phyloP scores from a whole-genome alignment of 805 yeast genomes.

The Candida piceae region DNA sequence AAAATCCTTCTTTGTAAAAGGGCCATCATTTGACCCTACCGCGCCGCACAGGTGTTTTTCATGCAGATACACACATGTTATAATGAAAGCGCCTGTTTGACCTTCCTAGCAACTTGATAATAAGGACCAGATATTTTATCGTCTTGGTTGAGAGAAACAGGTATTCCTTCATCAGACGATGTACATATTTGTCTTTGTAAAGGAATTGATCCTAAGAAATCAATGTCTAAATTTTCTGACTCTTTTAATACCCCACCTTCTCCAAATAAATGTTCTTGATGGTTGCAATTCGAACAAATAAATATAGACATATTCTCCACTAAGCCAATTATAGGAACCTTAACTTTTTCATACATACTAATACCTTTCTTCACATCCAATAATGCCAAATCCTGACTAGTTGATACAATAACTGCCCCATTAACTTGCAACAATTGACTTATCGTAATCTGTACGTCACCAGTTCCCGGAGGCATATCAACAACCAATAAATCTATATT shows the following conservation, averaged over 20 bases:
- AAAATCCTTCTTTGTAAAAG: too few species aligned
- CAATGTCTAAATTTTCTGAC: slow-evolving; percentile 42
- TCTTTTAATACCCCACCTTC: slow-evolving; percentile 50
- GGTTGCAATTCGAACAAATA: slow-evolving; percentile 70
- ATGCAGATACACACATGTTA: too few species aligned
- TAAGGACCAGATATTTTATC: slow-evolving; percentile 39
- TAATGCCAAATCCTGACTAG: slow-evolving; percentile 82
- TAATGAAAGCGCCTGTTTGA: slow-evolving; percentile 21
- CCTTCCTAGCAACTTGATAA: slow-evolving; percentile 40
- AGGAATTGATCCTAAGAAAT: slow-evolving; percentile 63
- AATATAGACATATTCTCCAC: slow-evolving; percentile 81
- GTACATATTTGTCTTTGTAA: slow-evolving; percentile 53
- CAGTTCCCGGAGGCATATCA: slow-evolving; percentile 92
- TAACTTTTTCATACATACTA: slow-evolving; percentile 67
- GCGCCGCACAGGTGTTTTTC: too few species aligned
- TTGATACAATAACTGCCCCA: slow-evolving; percentile 78
- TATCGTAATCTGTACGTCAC: slow-evolving; percentile 80
- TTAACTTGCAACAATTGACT: slow-evolving; percentile 71
- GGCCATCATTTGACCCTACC: too few species aligned
- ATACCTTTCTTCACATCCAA: slow-evolving; percentile 78
- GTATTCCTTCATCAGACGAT: slow-evolving; percentile 61
- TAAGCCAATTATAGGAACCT: slow-evolving; percentile 67
- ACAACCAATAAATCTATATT: slow-evolving; percentile 63
- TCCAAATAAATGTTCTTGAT: slow-evolving; percentile 73
- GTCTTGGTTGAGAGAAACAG: slow-evolving; percentile 45